Evolutionary conservation across 2,329 filamentous ascomycete species (phyloP).

Genomic region (Penicillium sp.): DNA sequence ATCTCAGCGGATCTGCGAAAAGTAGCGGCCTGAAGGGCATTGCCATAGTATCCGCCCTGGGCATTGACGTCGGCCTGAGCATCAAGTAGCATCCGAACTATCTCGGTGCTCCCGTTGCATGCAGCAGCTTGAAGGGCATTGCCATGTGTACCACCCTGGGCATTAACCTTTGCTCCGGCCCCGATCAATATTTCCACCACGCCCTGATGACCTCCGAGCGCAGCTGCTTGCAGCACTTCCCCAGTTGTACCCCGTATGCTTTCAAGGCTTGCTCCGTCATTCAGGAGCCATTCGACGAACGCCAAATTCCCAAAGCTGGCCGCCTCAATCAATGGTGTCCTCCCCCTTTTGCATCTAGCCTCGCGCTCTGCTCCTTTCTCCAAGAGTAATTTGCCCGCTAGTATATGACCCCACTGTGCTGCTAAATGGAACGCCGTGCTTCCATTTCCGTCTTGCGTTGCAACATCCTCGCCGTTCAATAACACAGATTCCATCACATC

Average conservation of each 20-base stretch:
- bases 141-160: not conserved
- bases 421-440: not conserved
- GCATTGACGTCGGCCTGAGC: not conserved
- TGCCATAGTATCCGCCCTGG: not conserved
- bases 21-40: conserved; percentile 4
- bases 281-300: conserved; percentile 5
- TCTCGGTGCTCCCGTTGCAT: not conserved
- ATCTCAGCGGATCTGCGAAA: not conserved
- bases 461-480: not conserved
- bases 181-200: not conserved
- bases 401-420: not conserved
- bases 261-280: not conserved
- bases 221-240: not conserved
- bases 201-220: not conserved
- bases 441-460: not conserved
- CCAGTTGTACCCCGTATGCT: not conserved
- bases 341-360: not conserved
- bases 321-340: not conserved
- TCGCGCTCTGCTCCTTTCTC: not conserved
- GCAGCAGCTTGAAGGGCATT: conserved; percentile 5
- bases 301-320: not conserved
- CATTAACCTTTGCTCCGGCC: not conserved
- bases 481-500: not conserved
- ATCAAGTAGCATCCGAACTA: not conserved
- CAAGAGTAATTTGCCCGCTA: not conserved